phyloP scores from a whole-genome alignment of 345 rosid genomes.

The Stellera chamaejasme region DNA sequence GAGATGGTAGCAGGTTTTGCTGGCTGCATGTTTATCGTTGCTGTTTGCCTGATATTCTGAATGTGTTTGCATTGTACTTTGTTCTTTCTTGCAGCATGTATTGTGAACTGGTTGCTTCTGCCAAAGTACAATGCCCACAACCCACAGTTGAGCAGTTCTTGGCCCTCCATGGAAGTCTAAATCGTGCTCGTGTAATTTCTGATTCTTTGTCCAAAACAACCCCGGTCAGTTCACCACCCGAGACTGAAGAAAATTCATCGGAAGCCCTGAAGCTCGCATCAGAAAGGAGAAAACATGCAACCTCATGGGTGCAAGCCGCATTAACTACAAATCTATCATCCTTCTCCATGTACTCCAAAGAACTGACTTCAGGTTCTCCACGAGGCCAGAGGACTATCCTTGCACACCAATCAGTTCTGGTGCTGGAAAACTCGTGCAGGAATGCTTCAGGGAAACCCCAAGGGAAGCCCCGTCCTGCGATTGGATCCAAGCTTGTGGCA shows the following conservation, averaged over 20 bases:
- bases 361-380: conserved; percentile 21
- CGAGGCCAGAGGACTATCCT: conserved; percentile 27
- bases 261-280: conserved; percentile 55
- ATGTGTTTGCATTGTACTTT: background rate
- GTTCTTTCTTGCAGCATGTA: conserved; percentile 46
- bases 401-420: conserved; percentile 41
- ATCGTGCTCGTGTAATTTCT: conserved; percentile 38
- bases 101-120: conserved; percentile 57
- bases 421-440: conserved; percentile 46
- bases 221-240: conserved; percentile 37
- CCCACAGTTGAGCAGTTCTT: conserved; percentile 86
- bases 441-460: conserved; percentile 38
- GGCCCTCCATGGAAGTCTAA: conserved; percentile 57
- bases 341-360: conserved; percentile 62
- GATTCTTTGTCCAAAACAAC: conserved; percentile 52
- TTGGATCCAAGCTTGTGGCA: conserved; percentile 68
- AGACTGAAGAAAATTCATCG: conserved; percentile 39
- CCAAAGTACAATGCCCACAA: conserved; percentile 84
- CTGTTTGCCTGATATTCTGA: no score
- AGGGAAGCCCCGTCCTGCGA: conserved; percentile 35
- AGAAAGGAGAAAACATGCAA: conserved; percentile 61
- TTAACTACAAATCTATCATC: conserved; percentile 67
- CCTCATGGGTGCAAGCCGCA: conserved; percentile 91
- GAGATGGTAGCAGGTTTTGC: no score
- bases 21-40: no score